Evolutionary conservation across 2,329 filamentous ascomycete species (phyloP).

Genomic region (Colletotrichum lindemuthianum): DNA sequence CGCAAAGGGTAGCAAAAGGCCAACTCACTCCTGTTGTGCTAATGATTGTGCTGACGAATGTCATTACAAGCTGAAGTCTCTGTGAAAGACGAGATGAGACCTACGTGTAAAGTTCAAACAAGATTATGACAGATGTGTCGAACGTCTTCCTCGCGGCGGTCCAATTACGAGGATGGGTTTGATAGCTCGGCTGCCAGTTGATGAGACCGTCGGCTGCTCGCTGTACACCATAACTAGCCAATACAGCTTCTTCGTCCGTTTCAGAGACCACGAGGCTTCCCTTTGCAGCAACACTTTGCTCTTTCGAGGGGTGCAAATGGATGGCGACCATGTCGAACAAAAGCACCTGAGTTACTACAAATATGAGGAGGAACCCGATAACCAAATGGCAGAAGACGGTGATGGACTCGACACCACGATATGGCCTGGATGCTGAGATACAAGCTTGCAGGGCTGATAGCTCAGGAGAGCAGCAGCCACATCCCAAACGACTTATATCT

Average conservation of each 20-base stretch:
- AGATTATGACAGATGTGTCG: conserved; percentile 37
- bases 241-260: conserved; percentile 7
- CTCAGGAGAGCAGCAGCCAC: background rate
- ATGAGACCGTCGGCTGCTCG: conserved; percentile 20
- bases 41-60: conserved; percentile 21
- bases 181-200: conserved; percentile 27
- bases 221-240: conserved; percentile 26
- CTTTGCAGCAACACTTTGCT: background rate
- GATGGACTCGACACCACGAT: too few relatives aligned
- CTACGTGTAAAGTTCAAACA: conserved; percentile 40
- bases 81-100: background rate
- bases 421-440: too few relatives aligned
- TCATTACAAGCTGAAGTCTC: background rate
- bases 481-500: conserved; percentile 5
- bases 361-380: background rate
- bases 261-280: background rate
- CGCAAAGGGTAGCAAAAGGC: background rate
- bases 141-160: conserved; percentile 35
- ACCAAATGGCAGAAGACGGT: background rate
- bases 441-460: background rate
- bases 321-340: conserved; percentile 1
- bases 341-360: background rate
- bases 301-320: background rate
- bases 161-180: conserved; percentile 37
- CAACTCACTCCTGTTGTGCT: conserved; percentile 30